Evolutionary conservation across 192 early-diverging fungal species (phyloP).

Genomic region (Gigaspora rosea): DNA sequence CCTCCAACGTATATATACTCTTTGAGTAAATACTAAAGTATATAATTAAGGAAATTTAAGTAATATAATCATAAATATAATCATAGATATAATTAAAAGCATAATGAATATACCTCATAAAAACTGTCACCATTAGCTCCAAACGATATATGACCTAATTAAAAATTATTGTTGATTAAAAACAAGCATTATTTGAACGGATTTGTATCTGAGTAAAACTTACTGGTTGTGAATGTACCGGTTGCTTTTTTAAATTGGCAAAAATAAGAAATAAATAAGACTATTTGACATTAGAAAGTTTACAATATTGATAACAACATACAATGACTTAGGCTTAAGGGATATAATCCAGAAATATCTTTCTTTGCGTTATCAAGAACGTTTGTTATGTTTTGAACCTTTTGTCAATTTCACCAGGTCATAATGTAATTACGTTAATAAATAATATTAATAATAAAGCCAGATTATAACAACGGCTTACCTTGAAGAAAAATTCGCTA

Average conservation of each 20-base stretch:
- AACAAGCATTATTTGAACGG: slow-evolving; percentile 10
- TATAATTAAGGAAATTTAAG: not conserved
- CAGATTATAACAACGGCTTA: slow-evolving; percentile 27
- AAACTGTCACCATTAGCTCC: slow-evolving; percentile 59
- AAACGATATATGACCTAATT: slow-evolving; percentile 40
- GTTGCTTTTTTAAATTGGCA: not conserved
- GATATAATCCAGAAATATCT: slow-evolving; percentile 59
- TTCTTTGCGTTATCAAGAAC: slow-evolving; percentile 45
- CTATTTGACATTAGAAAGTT: not conserved
- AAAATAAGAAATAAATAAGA: not conserved
- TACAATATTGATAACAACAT: not conserved
- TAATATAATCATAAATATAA: not conserved
- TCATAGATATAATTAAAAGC: not conserved
- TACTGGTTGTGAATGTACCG: slow-evolving; percentile 30
- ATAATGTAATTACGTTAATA: not conserved
- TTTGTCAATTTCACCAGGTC: not conserved
- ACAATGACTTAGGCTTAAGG: slow-evolving; percentile 50
- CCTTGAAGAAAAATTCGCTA: slow-evolving; percentile 62
- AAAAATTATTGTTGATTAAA: not conserved
- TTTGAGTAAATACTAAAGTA: slow-evolving; percentile 55
- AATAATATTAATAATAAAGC: not conserved
- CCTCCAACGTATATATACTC: slow-evolving; percentile 46
- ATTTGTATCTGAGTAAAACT: slow-evolving; percentile 22
- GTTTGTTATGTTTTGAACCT: slow-evolving; percentile 63
- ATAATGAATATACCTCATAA: slow-evolving; percentile 51